Evolutionary conservation across 2,329 filamentous ascomycete genomes (phyloP), one percentile per base, ranked within the genome.

Genomic region (Sclerotinia glacialis): DNA sequence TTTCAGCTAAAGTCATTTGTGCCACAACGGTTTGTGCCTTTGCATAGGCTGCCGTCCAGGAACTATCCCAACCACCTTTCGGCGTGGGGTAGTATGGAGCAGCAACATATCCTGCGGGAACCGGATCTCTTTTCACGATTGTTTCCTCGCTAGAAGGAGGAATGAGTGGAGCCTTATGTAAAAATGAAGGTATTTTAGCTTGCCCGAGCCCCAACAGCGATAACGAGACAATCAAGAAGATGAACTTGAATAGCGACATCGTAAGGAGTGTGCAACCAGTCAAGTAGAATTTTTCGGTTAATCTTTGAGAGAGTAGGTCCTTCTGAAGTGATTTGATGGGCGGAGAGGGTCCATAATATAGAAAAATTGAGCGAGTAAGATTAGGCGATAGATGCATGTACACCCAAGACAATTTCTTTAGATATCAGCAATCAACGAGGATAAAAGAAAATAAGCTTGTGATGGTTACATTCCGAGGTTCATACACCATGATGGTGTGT

Each of bases 1-100:
- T 94, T 76, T 93, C 91, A 2, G 89, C 90, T 66, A 94, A 78
- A 0, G 90, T 93, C 90, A 94, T 91, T 58, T 86, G 84, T 64
- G 86, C 84, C 21, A 94, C 90, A 18, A 93, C 77, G 4, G 80
- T 77, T 67, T 86, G 82, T 1, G 91, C 91, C 73, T 90, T 92
- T 63, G 79, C 79, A 74, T 93, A 94, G 71, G 89, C 89, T 23
- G 84, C 84, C 28, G 80, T 80, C 91, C 91, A 94, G 28, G 63
- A 70, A 3, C 69, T 61, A 26, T 71, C 65, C 74, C 75, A 76
- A 87, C 90, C 93, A 49, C 90, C 91, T 40, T 70, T 72, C 4
- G 75, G 75, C 7, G 74, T 67, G 6, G 75, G 75, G 58, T 76
- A 76, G 44, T 75, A 74, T 28, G 73, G 73, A 65, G 68, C 44